Base-by-base conservation (phyloP, 805 yeast genomes). In the Maudiozyma turicensis region DNA sequence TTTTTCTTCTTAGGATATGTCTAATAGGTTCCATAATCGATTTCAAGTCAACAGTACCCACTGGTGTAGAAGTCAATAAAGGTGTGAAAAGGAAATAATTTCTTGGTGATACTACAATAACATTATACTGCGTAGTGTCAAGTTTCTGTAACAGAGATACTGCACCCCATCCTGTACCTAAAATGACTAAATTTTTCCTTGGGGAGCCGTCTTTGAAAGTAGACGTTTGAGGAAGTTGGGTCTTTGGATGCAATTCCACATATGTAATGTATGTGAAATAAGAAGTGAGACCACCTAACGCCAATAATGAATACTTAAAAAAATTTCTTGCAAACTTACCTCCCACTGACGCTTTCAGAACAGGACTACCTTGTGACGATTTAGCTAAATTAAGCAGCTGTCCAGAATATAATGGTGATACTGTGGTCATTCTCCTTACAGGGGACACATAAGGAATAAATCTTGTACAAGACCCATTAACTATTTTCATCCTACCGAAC, bases 71-170 rank as follows among this genome's bases (percentile, higher is more conserved):
- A 43, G 98, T 97, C 59, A 90, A 75, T 65, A 90, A 73, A 10
- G 98, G 98, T 50, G 98, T 90, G 76, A 91, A 90, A 59, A 90
- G 75, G 71, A 91, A 90, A 75, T 88, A 91, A 75, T 91, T 91
- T 73, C 98, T 81, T 54, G 98, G 97, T 40, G 96, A 87, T 43
- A 90, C 84, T 49, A 90, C 81, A 47, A 88, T 81, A 45, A 90
- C 96, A 64, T 91, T 88, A 72, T 88, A 90, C 67, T 82, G 73
- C 45, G 91, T 73, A 38, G 96, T 84, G 66, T 90, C 96, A 66
- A 90, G 73, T 63, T 82, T 79, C 71, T 86, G 87, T 69, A 90
- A 75, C 52, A 89, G 71, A 3, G 96, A 82, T 47, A 90, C 84
- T 10, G 95, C 80, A 52, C 96, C 97, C 98, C 98, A 90, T 47